phyloP scores from a whole-genome alignment of 1,284 basidiomycete genomes.

The Sphaerobolus stellatus region DNA sequence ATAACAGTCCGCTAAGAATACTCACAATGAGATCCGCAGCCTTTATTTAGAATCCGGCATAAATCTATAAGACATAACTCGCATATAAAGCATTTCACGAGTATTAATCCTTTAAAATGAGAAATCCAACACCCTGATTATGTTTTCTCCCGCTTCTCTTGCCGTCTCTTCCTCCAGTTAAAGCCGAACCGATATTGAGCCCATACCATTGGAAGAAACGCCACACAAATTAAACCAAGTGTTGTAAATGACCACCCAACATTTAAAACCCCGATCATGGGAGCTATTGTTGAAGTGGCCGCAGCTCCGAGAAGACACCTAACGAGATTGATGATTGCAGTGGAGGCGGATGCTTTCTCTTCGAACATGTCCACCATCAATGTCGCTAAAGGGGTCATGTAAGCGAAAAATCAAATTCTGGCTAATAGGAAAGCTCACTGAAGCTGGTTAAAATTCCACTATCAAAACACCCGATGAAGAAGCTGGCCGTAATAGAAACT shows the following conservation, averaged over 20 bases:
- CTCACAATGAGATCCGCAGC: not conserved
- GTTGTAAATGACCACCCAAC: not conserved
- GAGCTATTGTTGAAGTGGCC: not conserved
- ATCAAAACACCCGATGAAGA: not conserved
- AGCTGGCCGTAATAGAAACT: not conserved
- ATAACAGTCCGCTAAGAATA: not conserved
- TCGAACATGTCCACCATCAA: conserved; percentile 3
- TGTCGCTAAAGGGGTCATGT: not conserved
- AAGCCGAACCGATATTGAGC: not conserved
- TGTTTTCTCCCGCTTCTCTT: not conserved
- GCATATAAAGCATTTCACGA: not conserved
- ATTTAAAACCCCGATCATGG: not conserved
- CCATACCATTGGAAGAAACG: not conserved
- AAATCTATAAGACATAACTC: not conserved
- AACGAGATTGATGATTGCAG: conserved; percentile 1
- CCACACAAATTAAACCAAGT: not conserved
- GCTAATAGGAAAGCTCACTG: not conserved
- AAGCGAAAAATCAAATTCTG: not conserved
- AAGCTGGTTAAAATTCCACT: not conserved
- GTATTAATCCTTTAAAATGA: no score
- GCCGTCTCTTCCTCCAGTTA: not conserved
- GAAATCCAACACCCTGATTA: no score
- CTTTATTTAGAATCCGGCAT: not conserved
- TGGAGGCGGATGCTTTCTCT: not conserved
- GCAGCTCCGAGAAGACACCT: not conserved